These are phyloP conservation scores for Phytophthora tubulina DNA, from an alignment of 352 stramenopile species.

Conservation along the genomic window DNA sequence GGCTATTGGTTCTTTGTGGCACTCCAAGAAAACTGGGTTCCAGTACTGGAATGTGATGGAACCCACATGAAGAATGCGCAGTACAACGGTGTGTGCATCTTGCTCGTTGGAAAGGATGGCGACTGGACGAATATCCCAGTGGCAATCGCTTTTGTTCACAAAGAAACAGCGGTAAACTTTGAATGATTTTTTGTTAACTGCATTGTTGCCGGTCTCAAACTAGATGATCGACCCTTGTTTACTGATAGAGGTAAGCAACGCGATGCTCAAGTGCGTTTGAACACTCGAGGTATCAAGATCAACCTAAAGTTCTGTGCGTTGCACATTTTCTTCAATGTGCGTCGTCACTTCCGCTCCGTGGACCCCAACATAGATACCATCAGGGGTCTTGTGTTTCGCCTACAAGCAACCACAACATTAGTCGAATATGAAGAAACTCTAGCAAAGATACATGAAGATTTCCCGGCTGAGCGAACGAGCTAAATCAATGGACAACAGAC, in stretches of 20 bases:
- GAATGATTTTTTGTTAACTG: conserved; percentile 7
- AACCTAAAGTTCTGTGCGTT: conserved; percentile 6
- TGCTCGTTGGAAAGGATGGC: conserved; percentile 7
- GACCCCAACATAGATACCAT: too few species aligned
- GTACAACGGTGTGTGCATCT: conserved; percentile 8
- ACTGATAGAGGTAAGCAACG: conserved; percentile 6
- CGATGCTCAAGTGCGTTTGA: conserved; percentile 1
- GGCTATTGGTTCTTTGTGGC: not conserved
- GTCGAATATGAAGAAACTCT: too few species aligned
- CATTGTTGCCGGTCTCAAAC: not conserved
- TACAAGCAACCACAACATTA: too few species aligned
- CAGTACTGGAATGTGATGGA: conserved; percentile 3
- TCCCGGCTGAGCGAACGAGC: too few species aligned
- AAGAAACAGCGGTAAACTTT: conserved; percentile 12
- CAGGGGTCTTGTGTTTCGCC: too few species aligned
- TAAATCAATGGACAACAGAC: too few species aligned
- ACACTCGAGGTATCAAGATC: not conserved
- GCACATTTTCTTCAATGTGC: not conserved
- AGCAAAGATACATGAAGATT: too few species aligned
- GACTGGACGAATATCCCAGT: conserved; percentile 1
- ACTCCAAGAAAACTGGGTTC: conserved; percentile 4
- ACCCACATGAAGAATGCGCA: conserved; percentile 14
- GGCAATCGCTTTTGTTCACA: conserved; percentile 7
- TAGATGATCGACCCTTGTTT: not conserved
- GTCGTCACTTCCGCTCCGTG: too few species aligned